Conservation (phyloP, 1,284 basidiomycete genomes). For the Vanrija sp. region DNA sequence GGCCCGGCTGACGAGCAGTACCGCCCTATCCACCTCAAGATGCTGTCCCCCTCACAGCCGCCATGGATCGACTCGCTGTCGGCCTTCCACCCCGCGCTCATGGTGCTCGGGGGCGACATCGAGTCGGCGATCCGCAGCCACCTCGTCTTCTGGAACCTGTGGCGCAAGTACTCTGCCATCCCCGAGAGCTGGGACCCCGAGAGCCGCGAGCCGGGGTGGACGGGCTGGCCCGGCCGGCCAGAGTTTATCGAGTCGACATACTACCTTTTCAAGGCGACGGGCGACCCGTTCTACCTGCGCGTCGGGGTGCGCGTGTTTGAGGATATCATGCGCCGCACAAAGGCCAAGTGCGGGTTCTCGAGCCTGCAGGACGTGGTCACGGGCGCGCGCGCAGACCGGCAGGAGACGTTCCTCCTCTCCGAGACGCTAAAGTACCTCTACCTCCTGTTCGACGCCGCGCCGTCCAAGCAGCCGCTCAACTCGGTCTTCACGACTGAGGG, state of each 20-base stretch:
- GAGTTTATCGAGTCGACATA: slow-evolving; percentile 92
- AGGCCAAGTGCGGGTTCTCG: slow-evolving; percentile 76
- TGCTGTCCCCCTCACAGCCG: slow-evolving; percentile 25
- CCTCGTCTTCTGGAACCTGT: slow-evolving; percentile 82
- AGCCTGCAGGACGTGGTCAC: slow-evolving; percentile 73
- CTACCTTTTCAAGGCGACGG: slow-evolving; percentile 82
- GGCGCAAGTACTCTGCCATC: slow-evolving; percentile 75
- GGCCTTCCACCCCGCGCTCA: slow-evolving; percentile 54
- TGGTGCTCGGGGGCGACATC: slow-evolving; percentile 83
- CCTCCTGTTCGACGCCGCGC: slow-evolving; percentile 82
- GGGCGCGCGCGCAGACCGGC: slow-evolving; percentile 72
- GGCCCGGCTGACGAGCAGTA: slow-evolving; percentile 20
- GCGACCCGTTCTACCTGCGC: slow-evolving; percentile 83
- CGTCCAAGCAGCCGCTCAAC: slow-evolving; percentile 59
- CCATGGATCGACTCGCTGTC: slow-evolving; percentile 49
- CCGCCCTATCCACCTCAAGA: slow-evolving; percentile 32
- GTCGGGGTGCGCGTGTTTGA: slow-evolving; percentile 77
- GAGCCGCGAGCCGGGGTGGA: slow-evolving; percentile 65
- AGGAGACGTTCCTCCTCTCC: slow-evolving; percentile 88
- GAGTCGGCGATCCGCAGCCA: slow-evolving; percentile 83
- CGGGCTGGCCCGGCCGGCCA: slow-evolving; percentile 77
- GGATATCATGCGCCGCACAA: slow-evolving; percentile 68
- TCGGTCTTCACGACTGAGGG: slow-evolving; percentile 91
- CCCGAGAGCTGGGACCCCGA: slow-evolving; percentile 86
- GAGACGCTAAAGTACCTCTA: slow-evolving; percentile 92